Base-by-base conservation (phyloP, 1,284 basidiomycete genomes). In the Coniferiporia sulphurascens region DNA sequence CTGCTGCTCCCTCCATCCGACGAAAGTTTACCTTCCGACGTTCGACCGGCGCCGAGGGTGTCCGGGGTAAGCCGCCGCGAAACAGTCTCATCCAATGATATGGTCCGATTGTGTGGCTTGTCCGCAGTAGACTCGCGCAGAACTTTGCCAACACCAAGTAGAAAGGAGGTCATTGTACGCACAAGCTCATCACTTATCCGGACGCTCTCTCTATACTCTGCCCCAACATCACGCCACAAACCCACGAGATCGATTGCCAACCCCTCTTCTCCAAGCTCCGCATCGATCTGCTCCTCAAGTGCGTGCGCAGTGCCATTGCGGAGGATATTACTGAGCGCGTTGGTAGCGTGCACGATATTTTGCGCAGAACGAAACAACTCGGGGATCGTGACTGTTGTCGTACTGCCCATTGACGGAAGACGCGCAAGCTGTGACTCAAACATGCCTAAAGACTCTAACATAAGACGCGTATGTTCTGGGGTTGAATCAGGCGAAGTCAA, bases 111-210 rank as follows among this genome's bases (percentile, higher is more conserved):
- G 67, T 74, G 13, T 65, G 61, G 36, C 65, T 64, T 13, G n/a
- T 66, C 69, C 52, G 71, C 72, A 15, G 72, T 73, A 41, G 78
- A 67, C 55, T 91, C 89, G 60, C 83, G 78, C 57, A 91, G 69
- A 7, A 87, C 76, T 68, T 81, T 83, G 27, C 89, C 88, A 4
- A 87, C 78, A 36, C 86, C 86, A 19, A 91, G 73, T 63, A 92
- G 70, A 62, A 92, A 82, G 44, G 81, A 83, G 2, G 90, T 91
- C 69, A 89, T 76, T 8, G 81, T 83, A 55, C 90, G 74, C 1
- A 91, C 84, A 46, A 90, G 74, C 67, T 91, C 89, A 68, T 91
- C 89, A 62, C 86, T 87, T 52, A 84, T 77, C 65, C 86, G 76
- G 62, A 88, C 64, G 52, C 81, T 80, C 58, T 92, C 89, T 43